phyloP scores from a whole-genome alignment of 345 rosid genomes.

The Linum usitatissimum region DNA sequence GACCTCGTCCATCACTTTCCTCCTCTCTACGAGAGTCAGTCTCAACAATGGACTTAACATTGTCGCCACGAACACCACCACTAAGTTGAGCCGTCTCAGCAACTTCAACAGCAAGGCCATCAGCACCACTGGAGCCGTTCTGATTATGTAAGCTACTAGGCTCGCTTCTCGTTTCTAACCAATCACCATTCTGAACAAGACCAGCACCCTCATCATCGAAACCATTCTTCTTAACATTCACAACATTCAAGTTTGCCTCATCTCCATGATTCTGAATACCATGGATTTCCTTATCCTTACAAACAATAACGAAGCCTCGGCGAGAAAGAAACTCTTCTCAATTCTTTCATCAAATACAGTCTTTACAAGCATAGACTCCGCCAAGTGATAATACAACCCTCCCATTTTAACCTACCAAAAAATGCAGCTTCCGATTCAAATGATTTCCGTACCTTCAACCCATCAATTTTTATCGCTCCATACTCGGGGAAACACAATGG shows the following conservation, averaged over 20 bases:
- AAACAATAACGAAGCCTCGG: conserved; percentile 31
- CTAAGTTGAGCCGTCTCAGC: conserved; percentile 3
- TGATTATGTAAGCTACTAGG: conserved; percentile 1
- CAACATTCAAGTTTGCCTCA: not conserved
- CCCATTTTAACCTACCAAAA: conserved; percentile 32
- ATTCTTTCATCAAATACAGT: conserved; percentile 36
- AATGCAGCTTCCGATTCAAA: conserved; percentile 7
- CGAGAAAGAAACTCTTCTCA: conserved; percentile 37
- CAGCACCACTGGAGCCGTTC: conserved; percentile 9
- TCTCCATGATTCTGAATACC: conserved; percentile 2
- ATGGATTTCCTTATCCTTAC: conserved; percentile 10
- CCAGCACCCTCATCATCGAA: conserved; percentile 11
- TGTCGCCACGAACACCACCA: conserved; percentile 3
- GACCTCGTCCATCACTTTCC: not conserved
- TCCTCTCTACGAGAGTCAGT: conserved; percentile 12
- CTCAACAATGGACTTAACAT: not conserved
- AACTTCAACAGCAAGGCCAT: conserved; percentile 8
- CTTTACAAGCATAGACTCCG: conserved; percentile 38
- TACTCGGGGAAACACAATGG: conserved; percentile 35
- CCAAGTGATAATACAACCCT: conserved; percentile 36
- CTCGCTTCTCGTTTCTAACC: conserved; percentile 12
- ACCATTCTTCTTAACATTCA: not conserved
- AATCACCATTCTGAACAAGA: conserved; percentile 12
- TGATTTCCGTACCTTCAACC: conserved; percentile 34
- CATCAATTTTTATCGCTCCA: conserved; percentile 38